These are phyloP conservation scores for Spathaspora girioi DNA, from an alignment of 805 yeast species.

Conservation along the genomic window DNA sequence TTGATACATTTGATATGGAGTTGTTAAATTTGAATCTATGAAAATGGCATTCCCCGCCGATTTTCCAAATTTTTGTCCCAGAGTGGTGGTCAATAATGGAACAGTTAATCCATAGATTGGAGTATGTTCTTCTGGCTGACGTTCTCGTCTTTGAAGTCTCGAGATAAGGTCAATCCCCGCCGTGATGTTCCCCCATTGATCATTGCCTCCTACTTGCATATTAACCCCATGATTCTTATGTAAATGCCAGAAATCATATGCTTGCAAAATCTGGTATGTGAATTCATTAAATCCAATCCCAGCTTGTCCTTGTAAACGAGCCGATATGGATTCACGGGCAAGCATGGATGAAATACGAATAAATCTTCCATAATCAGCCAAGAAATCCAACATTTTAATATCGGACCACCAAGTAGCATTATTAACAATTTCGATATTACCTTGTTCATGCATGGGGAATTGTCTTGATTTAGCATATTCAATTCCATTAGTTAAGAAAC, in stretches of 20 bases:
- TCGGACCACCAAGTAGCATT: conserved; percentile 86
- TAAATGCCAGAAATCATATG: conserved; percentile 87
- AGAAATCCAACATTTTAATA: conserved; percentile 70
- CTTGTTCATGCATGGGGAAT: conserved; percentile 27
- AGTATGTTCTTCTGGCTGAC: conserved; percentile 13
- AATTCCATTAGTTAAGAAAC: conserved; percentile 59
- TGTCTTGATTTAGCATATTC: conserved; percentile 56
- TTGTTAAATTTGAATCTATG: conserved; percentile 68
- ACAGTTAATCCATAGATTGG: conserved; percentile 77
- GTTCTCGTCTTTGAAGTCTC: conserved; percentile 39
- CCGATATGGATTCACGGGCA: conserved; percentile 81
- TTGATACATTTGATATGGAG: conserved; percentile 81
- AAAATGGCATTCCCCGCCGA: conserved; percentile 97
- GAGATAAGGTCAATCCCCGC: conserved; percentile 90
- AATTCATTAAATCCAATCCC: conserved; percentile 95
- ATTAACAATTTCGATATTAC: conserved; percentile 47
- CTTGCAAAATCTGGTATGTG: conserved; percentile 88
- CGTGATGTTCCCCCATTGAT: conserved; percentile 97
- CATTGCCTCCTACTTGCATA: conserved; percentile 92
- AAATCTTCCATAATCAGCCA: conserved; percentile 70
- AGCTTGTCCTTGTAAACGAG: conserved; percentile 59
- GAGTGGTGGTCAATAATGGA: conserved; percentile 81
- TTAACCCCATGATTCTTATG: conserved; percentile 55
- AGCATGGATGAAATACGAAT: conserved; percentile 86
- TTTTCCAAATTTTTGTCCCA: conserved; percentile 93